Evolutionary conservation across 805 yeast species (phyloP), one percentile per base, ranked within the genome.

Genomic region (Dipodascopsis uninucleata): DNA sequence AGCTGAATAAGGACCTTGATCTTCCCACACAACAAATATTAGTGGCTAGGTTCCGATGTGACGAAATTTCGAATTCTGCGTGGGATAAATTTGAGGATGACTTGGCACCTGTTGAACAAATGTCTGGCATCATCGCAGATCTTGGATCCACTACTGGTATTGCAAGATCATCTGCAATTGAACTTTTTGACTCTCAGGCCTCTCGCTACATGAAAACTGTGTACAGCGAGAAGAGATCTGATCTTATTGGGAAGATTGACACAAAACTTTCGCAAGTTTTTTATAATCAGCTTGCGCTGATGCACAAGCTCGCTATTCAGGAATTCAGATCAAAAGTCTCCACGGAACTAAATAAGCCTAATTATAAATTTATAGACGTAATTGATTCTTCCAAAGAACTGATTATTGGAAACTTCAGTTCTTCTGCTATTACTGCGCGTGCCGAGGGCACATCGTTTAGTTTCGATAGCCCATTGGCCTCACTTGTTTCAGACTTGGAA

Each of bases 21-120:
- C 72, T 93, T 54, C 98, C 98, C 22, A 89, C 97, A 1, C 98
- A 93, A 61, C 98, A 93, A 64, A 85, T 86, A 25, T 71, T 93
- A 48, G 97, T 93, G 20, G 95, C 98, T 5, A 78, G 93, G 58
- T 90, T 87, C 67, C 80, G 95, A 60, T 90, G 97, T 63, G 95
- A 88, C 60, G 97, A 93, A 64, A 85, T 93, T 37, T 74, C 82
- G 18, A 67, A 71, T 33, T 72, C 71, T 37, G 72, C 79, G 2
- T 76, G 72, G 58, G 67, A 69, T 14, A 64, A 65, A 14, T 77
- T 77, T 56, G 67, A 67, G 25, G 48, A 49, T 0, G 64, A 62
- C 5, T 71, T 74, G 28, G 47, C 62, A 24, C 60, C 59, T 3
- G 53, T 64, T 10, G 59, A 61, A 22, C 62, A 59, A 3, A 55